These are phyloP conservation scores for Colletotrichum navitas DNA, from an alignment of 2,329 filamentous ascomycete genomes.

Conservation along the genomic window DNA sequence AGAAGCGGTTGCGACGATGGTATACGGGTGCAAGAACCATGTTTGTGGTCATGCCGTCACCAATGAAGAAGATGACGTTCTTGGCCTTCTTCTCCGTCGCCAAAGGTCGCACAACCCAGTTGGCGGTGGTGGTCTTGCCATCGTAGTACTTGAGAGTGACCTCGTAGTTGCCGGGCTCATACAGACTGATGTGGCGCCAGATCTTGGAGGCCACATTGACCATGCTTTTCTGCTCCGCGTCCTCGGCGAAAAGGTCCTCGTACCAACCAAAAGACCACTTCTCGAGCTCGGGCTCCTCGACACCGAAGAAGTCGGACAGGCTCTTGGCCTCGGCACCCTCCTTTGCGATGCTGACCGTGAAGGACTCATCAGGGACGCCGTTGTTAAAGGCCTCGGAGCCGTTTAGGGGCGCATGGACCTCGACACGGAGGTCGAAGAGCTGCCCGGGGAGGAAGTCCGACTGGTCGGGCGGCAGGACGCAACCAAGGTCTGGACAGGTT, in stretches of 20 bases:
- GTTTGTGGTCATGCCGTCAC: conserved; percentile 79
- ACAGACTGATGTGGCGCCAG: conserved; percentile 80
- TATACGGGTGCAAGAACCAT: conserved; percentile 59
- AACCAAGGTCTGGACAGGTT: conserved; percentile 70
- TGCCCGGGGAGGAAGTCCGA: conserved; percentile 88
- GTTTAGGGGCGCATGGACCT: conserved; percentile 85
- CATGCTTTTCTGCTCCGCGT: conserved; percentile 75
- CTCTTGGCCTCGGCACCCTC: conserved; percentile 65
- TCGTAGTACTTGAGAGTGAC: conserved; percentile 83
- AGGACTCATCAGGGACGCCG: conserved; percentile 77
- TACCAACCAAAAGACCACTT: conserved; percentile 88
- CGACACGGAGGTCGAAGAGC: conserved; percentile 85
- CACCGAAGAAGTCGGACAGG: conserved; percentile 76
- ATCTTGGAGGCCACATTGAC: conserved; percentile 86
- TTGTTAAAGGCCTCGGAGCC: conserved; percentile 81
- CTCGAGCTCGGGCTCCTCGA: conserved; percentile 83
- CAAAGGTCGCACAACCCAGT: conserved; percentile 82
- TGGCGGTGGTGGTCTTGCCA: conserved; percentile 76
- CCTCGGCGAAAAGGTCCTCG: conserved; percentile 84
- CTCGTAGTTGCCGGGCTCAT: conserved; percentile 83
- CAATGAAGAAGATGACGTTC: conserved; percentile 89
- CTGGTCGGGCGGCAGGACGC: conserved; percentile 72
- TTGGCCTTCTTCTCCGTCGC: conserved; percentile 80
- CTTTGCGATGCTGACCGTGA: conserved; percentile 81
- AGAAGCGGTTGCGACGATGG: neutral